Conservation (phyloP, 345 rosid genomes). For the Bruguiera sexangula region DNA sequence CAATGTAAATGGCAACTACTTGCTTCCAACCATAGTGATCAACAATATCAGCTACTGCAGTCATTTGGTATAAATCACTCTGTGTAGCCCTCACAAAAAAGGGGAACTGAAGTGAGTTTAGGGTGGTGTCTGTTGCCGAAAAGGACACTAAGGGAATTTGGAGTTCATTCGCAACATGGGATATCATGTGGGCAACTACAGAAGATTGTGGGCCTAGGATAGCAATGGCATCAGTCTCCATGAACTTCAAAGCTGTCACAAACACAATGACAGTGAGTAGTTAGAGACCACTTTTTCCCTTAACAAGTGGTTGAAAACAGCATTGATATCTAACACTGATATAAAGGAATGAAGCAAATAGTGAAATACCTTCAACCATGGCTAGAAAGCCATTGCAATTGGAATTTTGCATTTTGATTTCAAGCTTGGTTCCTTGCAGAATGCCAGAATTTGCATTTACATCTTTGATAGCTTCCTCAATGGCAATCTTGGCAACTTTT, state of each 20-base stretch:
- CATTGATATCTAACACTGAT: conserved; percentile 7
- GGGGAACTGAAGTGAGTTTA: conserved; percentile 78
- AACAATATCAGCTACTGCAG: conserved; percentile 73
- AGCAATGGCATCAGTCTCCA: conserved; percentile 75
- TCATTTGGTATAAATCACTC: conserved; percentile 80
- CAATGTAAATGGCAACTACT: conserved; percentile 71
- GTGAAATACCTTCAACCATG: conserved; percentile 73
- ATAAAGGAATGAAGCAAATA: background rate
- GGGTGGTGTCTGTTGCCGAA: conserved; percentile 88
- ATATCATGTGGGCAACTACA: conserved; percentile 65
- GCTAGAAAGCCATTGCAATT: conserved; percentile 87
- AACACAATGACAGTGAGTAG: conserved; percentile 11
- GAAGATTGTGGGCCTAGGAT: conserved; percentile 90
- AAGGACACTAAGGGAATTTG: conserved; percentile 78
- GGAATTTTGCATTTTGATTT: conserved; percentile 45
- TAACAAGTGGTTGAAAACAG: conserved; percentile 6
- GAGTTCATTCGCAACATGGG: conserved; percentile 73
- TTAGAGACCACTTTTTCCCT: conserved; percentile 2
- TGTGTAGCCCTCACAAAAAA: conserved; percentile 74
- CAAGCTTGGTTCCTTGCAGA: conserved; percentile 56
- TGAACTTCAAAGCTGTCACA: conserved; percentile 67
- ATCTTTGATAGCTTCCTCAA: conserved; percentile 83
- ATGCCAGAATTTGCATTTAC: conserved; percentile 65
- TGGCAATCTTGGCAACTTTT: conserved; percentile 80
- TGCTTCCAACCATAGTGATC: conserved; percentile 74